These are phyloP conservation scores for Hysterangium stoloniferum DNA, from an alignment of 768 basidiomycete species.

Conservation along the genomic window DNA sequence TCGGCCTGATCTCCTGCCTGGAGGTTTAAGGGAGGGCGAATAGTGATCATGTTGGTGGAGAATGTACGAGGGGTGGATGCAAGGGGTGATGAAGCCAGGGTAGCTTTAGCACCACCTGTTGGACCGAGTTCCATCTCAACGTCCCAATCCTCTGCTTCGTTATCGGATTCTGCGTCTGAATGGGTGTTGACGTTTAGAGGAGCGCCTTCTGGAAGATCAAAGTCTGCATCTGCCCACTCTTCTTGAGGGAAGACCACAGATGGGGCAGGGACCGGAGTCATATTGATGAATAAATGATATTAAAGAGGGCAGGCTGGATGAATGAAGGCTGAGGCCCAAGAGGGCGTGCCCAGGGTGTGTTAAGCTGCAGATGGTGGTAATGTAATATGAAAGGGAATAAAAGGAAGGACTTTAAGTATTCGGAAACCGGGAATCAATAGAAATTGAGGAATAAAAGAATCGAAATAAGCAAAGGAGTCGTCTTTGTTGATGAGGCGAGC, in stretches of 20 bases:
- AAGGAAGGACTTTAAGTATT: constrained; percentile 14
- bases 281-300: constrained; percentile 26
- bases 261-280: constrained; percentile 57
- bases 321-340: not conserved
- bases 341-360: constrained; percentile 9
- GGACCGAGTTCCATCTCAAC: constrained; percentile 61
- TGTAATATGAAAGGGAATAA: constrained; percentile 17
- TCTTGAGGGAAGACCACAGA: constrained; percentile 48
- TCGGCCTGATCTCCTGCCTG: constrained; percentile 29
- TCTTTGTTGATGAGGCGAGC: not conserved
- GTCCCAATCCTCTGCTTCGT: constrained; percentile 73
- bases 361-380: constrained; percentile 16
- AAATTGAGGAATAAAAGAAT: constrained; percentile 2
- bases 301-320: not conserved
- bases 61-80: constrained; percentile 24
- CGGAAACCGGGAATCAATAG: constrained; percentile 5
- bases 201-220: constrained; percentile 73
- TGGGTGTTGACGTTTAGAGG: constrained; percentile 56
- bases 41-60: constrained; percentile 37
- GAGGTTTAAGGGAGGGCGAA: constrained; percentile 50
- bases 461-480: not conserved
- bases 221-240: constrained; percentile 85
- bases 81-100: constrained; percentile 31
- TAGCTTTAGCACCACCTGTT: constrained; percentile 44
- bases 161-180: constrained; percentile 46